Evolutionary conservation across 139 green algal genomes (phyloP).

Genomic region (Microglena sp.): DNA sequence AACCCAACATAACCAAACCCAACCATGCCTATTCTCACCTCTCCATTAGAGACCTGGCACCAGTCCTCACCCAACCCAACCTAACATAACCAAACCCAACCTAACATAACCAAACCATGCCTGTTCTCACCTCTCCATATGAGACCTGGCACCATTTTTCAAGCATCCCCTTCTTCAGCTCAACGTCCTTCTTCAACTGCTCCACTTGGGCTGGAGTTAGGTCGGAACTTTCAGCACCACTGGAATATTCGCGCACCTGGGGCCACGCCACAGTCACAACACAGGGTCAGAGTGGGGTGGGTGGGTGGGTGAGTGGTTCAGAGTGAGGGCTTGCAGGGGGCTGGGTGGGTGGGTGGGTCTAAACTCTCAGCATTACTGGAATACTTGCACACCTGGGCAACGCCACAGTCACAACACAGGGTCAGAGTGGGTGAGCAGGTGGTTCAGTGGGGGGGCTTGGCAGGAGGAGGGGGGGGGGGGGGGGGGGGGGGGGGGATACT

Average conservation of each 20-base stretch:
- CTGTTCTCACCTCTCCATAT: slow-evolving; percentile 67
- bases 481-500: slow-evolving; percentile 10
- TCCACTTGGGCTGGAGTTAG: slow-evolving; percentile 18
- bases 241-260: slow-evolving; percentile 57
- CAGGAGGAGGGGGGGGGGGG: too few relatives aligned
- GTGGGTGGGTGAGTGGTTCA: too few relatives aligned
- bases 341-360: too few relatives aligned
- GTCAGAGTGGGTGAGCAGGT: too few relatives aligned
- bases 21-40: too few relatives aligned
- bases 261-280: neutral
- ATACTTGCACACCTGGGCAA: slow-evolving; percentile 54
- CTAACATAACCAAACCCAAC: too few relatives aligned
- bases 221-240: slow-evolving; percentile 20
- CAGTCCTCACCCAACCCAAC: too few relatives aligned
- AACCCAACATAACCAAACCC: too few relatives aligned
- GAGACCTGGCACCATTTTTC: slow-evolving; percentile 79
- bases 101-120: neutral
- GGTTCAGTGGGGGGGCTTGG: too few relatives aligned
- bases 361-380: slow-evolving; percentile 19
- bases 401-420: neutral
- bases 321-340: too few relatives aligned
- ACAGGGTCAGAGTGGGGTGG: too few relatives aligned
- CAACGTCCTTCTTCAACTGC: slow-evolving; percentile 48
- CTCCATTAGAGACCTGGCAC: too few relatives aligned
- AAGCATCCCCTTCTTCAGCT: slow-evolving; percentile 55